Evolutionary conservation across 23 red algal species (phyloP).

Genomic region (Gracilaria vermiculophylla): DNA sequence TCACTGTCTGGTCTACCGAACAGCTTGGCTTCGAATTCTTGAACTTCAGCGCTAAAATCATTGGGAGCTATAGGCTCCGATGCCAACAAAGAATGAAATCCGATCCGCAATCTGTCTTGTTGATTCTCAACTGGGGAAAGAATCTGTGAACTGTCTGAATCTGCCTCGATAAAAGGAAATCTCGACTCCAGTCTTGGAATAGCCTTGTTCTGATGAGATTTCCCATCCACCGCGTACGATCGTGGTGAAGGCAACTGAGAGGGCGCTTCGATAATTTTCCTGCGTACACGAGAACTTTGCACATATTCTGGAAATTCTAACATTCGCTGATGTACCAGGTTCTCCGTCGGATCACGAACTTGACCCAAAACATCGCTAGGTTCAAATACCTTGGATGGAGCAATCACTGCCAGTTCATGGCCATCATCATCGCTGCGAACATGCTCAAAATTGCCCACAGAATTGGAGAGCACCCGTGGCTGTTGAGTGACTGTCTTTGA

Average conservation of each 20-base stretch:
- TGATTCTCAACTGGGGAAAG: background rate
- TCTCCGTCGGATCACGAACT: background rate
- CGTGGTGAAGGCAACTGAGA: background rate
- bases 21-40: background rate
- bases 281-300: background rate
- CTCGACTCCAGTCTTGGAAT: background rate
- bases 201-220: background rate
- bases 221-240: background rate
- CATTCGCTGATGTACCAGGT: background rate
- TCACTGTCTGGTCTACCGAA: background rate
- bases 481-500: background rate
- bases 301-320: background rate
- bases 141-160: background rate
- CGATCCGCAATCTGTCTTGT: background rate
- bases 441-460: background rate
- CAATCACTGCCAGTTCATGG: background rate
- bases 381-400: background rate
- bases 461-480: background rate
- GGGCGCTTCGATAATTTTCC: background rate
- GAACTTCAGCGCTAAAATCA: conserved; percentile 8
- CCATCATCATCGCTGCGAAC: background rate
- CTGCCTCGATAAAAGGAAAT: conserved; percentile 5
- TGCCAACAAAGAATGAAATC: background rate
- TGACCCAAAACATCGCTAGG: background rate
- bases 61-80: background rate